phyloP scores from a whole-genome alignment of 108 stramenopile species.

The Stephanodiscus triporus region DNA sequence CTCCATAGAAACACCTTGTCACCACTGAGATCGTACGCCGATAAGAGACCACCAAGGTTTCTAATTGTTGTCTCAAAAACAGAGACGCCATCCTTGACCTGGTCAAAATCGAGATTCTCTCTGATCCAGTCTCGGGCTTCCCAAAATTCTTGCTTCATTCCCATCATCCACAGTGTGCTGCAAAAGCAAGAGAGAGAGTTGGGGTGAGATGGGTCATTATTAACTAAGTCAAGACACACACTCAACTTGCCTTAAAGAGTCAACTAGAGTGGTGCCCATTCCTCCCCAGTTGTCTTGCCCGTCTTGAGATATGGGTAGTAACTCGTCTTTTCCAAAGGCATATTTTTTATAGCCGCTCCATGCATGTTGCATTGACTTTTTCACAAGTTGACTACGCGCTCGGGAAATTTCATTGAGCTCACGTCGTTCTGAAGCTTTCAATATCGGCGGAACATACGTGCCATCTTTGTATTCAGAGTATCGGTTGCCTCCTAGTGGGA shows the following conservation, averaged over 20 bases:
- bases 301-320: constrained; percentile 35
- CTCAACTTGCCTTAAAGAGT: constrained; percentile 56
- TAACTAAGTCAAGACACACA: not conserved
- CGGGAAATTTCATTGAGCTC: constrained; percentile 39
- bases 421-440: constrained; percentile 24
- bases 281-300: constrained; percentile 55
- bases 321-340: constrained; percentile 54
- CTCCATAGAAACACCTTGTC: constrained; percentile 35
- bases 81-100: constrained; percentile 47
- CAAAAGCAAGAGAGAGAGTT: not conserved
- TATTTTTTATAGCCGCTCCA: constrained; percentile 47
- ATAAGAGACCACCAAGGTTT: constrained; percentile 65
- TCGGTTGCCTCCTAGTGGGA: constrained; percentile 58
- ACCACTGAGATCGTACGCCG: constrained; percentile 71
- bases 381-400: constrained; percentile 27
- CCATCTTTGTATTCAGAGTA: constrained; percentile 65
- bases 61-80: constrained; percentile 83
- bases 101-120: constrained; percentile 40
- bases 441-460: constrained; percentile 18
- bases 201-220: not conserved
- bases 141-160: constrained; percentile 68
- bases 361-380: constrained; percentile 44
- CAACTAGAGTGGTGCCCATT: constrained; percentile 82
- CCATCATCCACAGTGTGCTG: constrained; percentile 82
- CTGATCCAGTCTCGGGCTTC: constrained; percentile 66